These are phyloP conservation scores for Nephelium lappaceum DNA, from an alignment of 345 rosid genomes.

Conservation along the genomic window DNA sequence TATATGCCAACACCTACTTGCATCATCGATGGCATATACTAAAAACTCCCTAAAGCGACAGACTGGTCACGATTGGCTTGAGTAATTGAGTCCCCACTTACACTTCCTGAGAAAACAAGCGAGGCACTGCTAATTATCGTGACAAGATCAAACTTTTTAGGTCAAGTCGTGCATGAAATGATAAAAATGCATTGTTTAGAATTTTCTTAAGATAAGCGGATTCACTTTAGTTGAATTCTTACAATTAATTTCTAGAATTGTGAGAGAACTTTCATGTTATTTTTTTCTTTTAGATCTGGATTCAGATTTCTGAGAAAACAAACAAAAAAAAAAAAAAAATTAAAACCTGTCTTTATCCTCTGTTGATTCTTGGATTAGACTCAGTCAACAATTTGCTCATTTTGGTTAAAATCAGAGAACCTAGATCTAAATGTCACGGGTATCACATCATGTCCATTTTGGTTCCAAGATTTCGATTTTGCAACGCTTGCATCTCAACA, in stretches of 20 bases:
- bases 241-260: neutral
- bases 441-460: neutral
- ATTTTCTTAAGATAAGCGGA: neutral
- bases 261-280: too few species aligned
- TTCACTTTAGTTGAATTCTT: neutral
- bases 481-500: too few species aligned
- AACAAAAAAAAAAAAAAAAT: too few species aligned
- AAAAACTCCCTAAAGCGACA: conserved; percentile 8
- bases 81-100: neutral
- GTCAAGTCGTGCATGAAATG: neutral
- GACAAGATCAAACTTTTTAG: neutral
- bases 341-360: neutral
- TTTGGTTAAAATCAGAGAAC: neutral
- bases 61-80: neutral
- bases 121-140: neutral
- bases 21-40: conserved; percentile 3
- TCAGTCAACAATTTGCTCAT: neutral
- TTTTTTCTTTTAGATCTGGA: neutral
- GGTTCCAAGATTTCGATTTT: neutral
- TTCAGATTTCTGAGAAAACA: neutral
- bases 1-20: neutral
- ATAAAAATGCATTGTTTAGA: too few species aligned
- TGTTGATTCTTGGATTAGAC: neutral
- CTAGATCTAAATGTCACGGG: neutral
- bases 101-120: neutral